phyloP scores from a whole-genome alignment of 768 basidiomycete genomes.

The Hemileccinum impolitum region DNA sequence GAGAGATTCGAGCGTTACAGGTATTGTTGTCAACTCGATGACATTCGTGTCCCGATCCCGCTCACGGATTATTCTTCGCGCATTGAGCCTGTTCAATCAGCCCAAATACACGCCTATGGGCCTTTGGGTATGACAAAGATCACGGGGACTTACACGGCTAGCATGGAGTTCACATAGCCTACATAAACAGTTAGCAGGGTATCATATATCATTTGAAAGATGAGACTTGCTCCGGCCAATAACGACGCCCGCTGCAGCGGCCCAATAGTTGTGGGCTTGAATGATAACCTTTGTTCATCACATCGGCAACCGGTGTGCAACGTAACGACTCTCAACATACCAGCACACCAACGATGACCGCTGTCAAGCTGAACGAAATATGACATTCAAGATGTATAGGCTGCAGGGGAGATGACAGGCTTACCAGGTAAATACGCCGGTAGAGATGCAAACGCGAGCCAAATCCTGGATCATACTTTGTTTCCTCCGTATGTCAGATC shows the following conservation, averaged over 20 bases:
- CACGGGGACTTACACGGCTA: conserved; percentile 8
- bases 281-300: neutral
- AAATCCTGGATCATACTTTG: conserved; percentile 8
- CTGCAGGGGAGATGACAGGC: neutral
- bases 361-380: neutral
- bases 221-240: conserved; percentile 3
- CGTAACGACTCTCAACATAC: too few species aligned
- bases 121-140: neutral
- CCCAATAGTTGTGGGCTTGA: neutral
- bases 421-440: conserved; percentile 13
- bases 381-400: too few species aligned
- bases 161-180: conserved; percentile 18
- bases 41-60: neutral
- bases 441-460: conserved; percentile 12
- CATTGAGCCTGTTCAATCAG: neutral
- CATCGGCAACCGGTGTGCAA: neutral
- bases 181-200: neutral
- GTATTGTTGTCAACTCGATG: neutral
- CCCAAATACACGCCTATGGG: neutral
- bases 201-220: neutral
- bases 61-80: neutral
- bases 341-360: neutral
- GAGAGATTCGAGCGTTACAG: too few species aligned
- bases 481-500: conserved; percentile 7
- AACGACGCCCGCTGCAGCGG: neutral